Evolutionary conservation across 2,329 filamentous ascomycete genomes (phyloP).

Genomic region (Scedosporium aurantiacum): DNA sequence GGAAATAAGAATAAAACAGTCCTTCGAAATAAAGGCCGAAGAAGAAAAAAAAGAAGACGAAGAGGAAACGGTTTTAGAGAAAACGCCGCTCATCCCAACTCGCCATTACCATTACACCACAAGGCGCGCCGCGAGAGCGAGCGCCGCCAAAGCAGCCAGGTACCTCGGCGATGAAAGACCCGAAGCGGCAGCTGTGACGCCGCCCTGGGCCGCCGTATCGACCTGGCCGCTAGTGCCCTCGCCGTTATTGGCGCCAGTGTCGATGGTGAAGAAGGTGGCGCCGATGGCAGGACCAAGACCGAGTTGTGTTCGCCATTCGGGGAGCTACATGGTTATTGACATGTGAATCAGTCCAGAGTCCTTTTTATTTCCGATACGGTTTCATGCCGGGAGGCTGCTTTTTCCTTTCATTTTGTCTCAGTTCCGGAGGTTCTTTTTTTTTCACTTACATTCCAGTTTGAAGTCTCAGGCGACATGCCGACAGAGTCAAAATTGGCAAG

Average conservation of each 20-base stretch:
- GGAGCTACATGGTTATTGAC: constrained; percentile 7
- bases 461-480: constrained; percentile 13
- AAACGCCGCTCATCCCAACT: too few relatives aligned
- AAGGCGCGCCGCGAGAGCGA: neutral
- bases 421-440: neutral
- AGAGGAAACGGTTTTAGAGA: too few relatives aligned
- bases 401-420: neutral
- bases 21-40: neutral
- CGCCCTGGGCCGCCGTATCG: neutral
- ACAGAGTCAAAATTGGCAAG: constrained; percentile 15
- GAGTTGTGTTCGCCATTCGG: constrained; percentile 14
- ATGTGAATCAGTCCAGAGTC: neutral
- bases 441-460: constrained; percentile 16
- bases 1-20: too few relatives aligned
- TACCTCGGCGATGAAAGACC: neutral
- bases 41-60: neutral
- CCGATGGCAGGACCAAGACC: constrained; percentile 17
- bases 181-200: neutral
- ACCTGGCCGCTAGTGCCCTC: neutral
- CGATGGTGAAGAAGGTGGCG: constrained; percentile 17
- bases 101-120: neutral
- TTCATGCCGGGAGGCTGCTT: neutral
- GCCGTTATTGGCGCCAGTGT: constrained; percentile 10
- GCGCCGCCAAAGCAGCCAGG: neutral
- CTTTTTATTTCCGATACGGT: neutral